These are phyloP conservation scores for Citrus inodora DNA, from an alignment of 345 rosid genomes.

Conservation along the genomic window DNA sequence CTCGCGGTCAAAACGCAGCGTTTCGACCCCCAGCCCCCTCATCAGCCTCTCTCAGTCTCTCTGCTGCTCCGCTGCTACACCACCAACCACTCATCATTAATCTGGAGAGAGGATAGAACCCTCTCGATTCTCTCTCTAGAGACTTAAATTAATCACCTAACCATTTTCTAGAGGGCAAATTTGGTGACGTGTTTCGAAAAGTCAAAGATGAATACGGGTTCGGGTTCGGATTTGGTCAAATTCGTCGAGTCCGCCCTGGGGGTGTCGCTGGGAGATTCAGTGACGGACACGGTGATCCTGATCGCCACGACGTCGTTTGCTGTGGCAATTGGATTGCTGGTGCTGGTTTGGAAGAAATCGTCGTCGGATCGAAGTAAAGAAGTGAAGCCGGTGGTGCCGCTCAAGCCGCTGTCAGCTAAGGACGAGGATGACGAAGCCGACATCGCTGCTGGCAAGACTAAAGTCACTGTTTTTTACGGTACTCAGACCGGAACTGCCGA, in stretches of 20 bases:
- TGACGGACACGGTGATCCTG: constrained; percentile 48
- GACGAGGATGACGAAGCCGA: constrained; percentile 50
- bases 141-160: neutral
- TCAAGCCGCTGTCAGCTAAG: constrained; percentile 37
- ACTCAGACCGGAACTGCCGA: constrained; percentile 89
- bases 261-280: constrained; percentile 31
- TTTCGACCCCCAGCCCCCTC: neutral
- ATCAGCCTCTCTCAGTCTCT: neutral
- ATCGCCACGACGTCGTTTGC: constrained; percentile 61
- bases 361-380: constrained; percentile 45
- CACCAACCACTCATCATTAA: neutral
- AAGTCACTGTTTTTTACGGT: constrained; percentile 66
- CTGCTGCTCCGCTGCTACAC: neutral
- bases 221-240: constrained; percentile 40
- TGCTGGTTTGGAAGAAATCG: constrained; percentile 57
- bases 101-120: neutral
- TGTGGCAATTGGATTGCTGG: constrained; percentile 40
- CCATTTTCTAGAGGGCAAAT: neutral
- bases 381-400: constrained; percentile 45
- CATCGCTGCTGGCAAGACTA: constrained; percentile 49
- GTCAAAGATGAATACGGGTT: neutral
- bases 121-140: neutral
- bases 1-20: neutral
- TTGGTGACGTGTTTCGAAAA: neutral
- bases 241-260: constrained; percentile 48